These are phyloP conservation scores for Heliamphora pulchella DNA, from an alignment of 179 eudicot species.

Conservation along the genomic window DNA sequence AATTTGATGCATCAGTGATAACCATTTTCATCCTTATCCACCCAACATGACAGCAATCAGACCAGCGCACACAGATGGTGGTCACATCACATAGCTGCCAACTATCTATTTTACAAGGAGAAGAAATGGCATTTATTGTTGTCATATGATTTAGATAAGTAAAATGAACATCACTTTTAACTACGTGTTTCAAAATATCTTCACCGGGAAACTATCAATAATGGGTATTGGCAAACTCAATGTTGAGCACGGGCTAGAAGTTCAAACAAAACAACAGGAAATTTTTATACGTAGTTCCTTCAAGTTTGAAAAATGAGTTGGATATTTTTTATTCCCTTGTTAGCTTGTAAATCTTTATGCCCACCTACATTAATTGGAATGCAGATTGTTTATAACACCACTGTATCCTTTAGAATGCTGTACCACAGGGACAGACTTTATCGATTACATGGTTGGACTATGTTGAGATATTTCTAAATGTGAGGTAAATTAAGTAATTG, in stretches of 20 bases:
- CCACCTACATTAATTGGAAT: background rate
- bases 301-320: background rate
- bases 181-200: background rate
- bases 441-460: background rate
- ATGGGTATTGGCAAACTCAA: background rate
- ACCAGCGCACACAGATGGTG: background rate
- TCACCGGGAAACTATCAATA: background rate
- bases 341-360: background rate
- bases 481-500: background rate
- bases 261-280: background rate
- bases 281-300: background rate
- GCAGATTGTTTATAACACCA: background rate
- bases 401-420: background rate
- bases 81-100: background rate
- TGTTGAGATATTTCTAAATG: background rate
- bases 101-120: too few species aligned
- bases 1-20: too few species aligned
- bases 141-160: background rate
- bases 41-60: too few species aligned
- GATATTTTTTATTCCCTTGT: too few species aligned
- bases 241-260: background rate
- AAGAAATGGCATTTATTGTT: background rate
- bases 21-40: too few species aligned
- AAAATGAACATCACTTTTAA: background rate
- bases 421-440: background rate